Evolutionary conservation across 169 alveolate species (phyloP).

Genomic region (Plasmodium vivax): DNA sequence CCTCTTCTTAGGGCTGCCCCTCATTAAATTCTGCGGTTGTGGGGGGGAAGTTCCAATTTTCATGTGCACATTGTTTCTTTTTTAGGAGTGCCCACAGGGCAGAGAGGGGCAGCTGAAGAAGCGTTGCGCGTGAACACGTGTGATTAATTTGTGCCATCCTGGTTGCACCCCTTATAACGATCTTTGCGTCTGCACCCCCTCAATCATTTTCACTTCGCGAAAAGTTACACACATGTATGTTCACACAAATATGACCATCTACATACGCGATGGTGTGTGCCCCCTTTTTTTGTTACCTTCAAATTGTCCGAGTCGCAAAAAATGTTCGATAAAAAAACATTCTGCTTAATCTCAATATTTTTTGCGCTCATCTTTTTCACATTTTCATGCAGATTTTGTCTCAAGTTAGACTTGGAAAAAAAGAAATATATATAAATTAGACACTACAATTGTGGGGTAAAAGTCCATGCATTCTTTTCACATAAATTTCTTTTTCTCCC

Average conservation of each 20-base stretch:
- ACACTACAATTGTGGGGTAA: background rate
- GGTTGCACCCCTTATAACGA: background rate
- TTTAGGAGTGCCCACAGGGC: background rate
- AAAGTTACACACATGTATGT: constrained; percentile 3
- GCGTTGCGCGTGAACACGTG: background rate
- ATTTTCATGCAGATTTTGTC: constrained; percentile 24
- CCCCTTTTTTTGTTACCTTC: constrained; percentile 35
- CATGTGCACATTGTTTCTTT: background rate
- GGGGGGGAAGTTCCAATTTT: constrained; percentile 9
- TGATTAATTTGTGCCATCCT: background rate
- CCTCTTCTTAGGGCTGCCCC: constrained; percentile 15
- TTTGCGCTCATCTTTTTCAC: constrained; percentile 42
- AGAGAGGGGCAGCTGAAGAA: background rate
- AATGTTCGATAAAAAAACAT: constrained; percentile 63
- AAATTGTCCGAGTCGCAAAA: constrained; percentile 69
- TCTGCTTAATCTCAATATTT: constrained; percentile 57
- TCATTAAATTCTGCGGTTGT: constrained; percentile 49
- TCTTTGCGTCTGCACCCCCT: background rate
- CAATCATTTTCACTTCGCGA: background rate
- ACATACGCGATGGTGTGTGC: background rate
- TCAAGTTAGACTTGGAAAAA: background rate
- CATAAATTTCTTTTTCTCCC: background rate
- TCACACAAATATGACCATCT: background rate
- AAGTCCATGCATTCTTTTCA: background rate
- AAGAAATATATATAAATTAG: background rate